Conservation (phyloP, 768 basidiomycete genomes). For the Naganishia onofrii region DNA sequence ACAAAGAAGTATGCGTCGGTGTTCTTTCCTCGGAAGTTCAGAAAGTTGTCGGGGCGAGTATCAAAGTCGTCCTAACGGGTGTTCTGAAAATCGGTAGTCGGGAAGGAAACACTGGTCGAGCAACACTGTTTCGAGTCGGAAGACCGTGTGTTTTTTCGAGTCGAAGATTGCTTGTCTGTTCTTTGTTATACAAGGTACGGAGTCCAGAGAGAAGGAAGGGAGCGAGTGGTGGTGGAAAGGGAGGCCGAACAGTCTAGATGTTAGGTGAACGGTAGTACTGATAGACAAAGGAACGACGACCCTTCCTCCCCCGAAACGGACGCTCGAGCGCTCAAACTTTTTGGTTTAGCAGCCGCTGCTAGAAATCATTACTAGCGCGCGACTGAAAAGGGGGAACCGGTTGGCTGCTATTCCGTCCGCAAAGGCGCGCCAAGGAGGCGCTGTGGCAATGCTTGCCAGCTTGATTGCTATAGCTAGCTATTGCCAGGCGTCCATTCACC, state of each 20-base stretch:
- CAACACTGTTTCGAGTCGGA: not conserved
- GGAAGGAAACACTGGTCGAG: not conserved
- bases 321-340: too few relatives aligned
- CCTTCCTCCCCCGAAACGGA: not conserved
- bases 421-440: too few relatives aligned
- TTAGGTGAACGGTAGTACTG: not conserved
- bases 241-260: not conserved
- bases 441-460: too few relatives aligned
- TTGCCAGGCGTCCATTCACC: not conserved
- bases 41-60: not conserved
- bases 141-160: not conserved
- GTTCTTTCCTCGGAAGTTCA: constrained; percentile 7
- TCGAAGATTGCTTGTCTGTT: constrained; percentile 4
- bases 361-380: too few relatives aligned
- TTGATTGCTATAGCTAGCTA: too few relatives aligned
- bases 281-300: not conserved
- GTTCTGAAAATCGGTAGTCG: constrained; percentile 3
- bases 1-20: not conserved
- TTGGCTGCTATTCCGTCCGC: too few relatives aligned
- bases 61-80: not conserved
- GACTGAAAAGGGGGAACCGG: too few relatives aligned
- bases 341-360: too few relatives aligned
- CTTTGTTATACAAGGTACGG: constrained; percentile 9
- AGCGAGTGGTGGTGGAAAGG: not conserved
- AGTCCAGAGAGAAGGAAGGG: constrained; percentile 6